A percentile compares a stretch with the other conserved stretches of the same genome.
These are phyloP conservation scores for Amauroascus niger DNA, from an alignment of 2,329 filamentous ascomycete genomes.

Conservation along the genomic window DNA sequence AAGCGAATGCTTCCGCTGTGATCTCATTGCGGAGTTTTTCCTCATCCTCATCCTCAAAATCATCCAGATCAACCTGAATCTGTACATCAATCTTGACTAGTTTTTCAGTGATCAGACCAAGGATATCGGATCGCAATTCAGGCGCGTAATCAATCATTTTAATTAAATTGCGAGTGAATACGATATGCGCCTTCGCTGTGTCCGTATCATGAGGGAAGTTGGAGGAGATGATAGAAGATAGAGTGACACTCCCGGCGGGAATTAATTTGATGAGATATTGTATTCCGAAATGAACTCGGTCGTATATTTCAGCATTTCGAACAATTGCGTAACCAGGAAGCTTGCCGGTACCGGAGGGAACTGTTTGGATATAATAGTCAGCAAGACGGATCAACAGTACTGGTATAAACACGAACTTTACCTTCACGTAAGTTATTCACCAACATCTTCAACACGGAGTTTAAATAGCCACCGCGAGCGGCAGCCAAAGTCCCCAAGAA, in stretches of 20 bases:
- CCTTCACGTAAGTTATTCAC: conserved; percentile 62
- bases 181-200: conserved; percentile 65
- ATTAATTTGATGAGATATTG: conserved; percentile 69
- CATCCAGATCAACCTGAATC: conserved; percentile 86
- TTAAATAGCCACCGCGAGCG: conserved; percentile 69
- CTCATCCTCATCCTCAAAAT: conserved; percentile 80
- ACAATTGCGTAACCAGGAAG: conserved; percentile 50
- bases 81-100: conserved; percentile 92
- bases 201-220: conserved; percentile 72
- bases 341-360: conserved; percentile 46
- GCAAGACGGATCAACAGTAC: conserved; percentile 11
- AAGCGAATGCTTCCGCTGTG: conserved; percentile 14
- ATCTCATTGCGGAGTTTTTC: conserved; percentile 49
- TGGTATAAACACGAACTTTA: conserved; percentile 37
- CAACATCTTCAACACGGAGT: conserved; percentile 66
- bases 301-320: conserved; percentile 54
- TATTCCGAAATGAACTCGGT: conserved; percentile 65
- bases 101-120: conserved; percentile 73
- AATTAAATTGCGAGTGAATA: conserved; percentile 80
- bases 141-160: conserved; percentile 67
- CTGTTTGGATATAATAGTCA: conserved; percentile 19
- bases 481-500: conserved; percentile 60
- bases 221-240: conserved; percentile 56
- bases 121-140: conserved; percentile 66
- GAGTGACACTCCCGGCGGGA: conserved; percentile 62